phyloP scores from a whole-genome alignment of 2,329 filamentous ascomycete species.

The Clarireedia monteithiana region DNA sequence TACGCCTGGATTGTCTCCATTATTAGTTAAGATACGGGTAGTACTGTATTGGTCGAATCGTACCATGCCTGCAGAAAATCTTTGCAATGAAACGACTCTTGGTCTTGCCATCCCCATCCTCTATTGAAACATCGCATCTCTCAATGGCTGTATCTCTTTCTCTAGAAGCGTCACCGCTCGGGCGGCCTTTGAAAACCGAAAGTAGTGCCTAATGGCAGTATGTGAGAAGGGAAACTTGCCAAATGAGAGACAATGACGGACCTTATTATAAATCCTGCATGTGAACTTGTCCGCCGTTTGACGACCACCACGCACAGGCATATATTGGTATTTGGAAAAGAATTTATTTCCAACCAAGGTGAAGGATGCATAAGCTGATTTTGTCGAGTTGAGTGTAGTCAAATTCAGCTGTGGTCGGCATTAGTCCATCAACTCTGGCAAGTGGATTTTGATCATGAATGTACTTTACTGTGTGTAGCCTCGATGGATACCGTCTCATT shows the following conservation, averaged over 20 bases:
- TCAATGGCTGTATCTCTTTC: constrained; percentile 66
- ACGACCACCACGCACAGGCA: constrained; percentile 32
- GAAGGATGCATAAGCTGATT: constrained; percentile 71
- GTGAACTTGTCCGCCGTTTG: constrained; percentile 48
- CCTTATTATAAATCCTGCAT: constrained; percentile 67
- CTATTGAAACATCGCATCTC: constrained; percentile 64
- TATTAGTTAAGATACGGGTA: constrained; percentile 1
- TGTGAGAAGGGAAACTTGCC: neutral
- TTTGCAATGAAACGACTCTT: constrained; percentile 69
- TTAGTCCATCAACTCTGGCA: constrained; percentile 1
- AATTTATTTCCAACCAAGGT: constrained; percentile 59
- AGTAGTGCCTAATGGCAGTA: constrained; percentile 48
- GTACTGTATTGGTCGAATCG: neutral
- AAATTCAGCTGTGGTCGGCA: constrained; percentile 51
- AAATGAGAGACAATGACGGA: constrained; percentile 24
- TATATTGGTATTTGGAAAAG: constrained; percentile 65
- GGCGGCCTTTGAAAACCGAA: constrained; percentile 65
- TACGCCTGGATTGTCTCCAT: constrained; percentile 41
- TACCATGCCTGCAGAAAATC: constrained; percentile 66
- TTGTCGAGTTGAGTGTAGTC: constrained; percentile 71
- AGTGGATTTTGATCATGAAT: neutral
- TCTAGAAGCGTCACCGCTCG: constrained; percentile 46
- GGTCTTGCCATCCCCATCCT: constrained; percentile 57
- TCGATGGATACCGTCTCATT: constrained; percentile 73
- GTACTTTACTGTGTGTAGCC: constrained; percentile 24